Base-by-base conservation (phyloP, 139 green algal species). In the Tetradesmus lagerheimii region DNA sequence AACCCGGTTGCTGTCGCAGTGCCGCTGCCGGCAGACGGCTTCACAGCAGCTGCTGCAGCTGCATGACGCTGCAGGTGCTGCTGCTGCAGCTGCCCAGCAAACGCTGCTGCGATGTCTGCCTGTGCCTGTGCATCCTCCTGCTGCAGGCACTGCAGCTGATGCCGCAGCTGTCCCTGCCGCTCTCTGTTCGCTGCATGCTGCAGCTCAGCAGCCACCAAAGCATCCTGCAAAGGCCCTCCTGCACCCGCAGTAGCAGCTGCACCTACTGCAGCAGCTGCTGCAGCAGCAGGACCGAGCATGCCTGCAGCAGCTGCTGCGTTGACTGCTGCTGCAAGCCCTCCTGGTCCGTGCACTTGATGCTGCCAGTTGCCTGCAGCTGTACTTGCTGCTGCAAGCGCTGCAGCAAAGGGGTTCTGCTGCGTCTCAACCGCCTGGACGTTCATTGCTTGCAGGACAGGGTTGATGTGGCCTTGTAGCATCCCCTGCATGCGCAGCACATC, bases 401-500 rank as follows among this genome's bases (percentile, higher is more conserved):
- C 45, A 25, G 86, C 75, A 41, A 41, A 62, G 8, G 34, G 37
- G 31, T 27, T 50, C 38, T 77, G 80, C 57, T 38, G 35, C 4
- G 43, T 18, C 20, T 8, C 6, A 3, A 25, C 84, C 11, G 43
- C 23, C 43, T 50, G 50, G 3, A 62, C 62, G 34, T 89, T 27
- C 53, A 83, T 84, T 25, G 41, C 64, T 20, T 89, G 88, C 64
- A 78, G 88, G 35, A 79, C n/a, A 34, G 62, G 80, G 80, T n/a
- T 66, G 41, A 87, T 86, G 66, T 86, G 80, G 11, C 41, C 80
- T 20, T 74, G 45, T n/a, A 89, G 74, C 85, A 89, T 83, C 5
- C 74, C 45, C 37, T 83, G 85, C 85, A 89, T 89, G 41, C 45
- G 23, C 43, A 84, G 74, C 41, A 89, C 74, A 16, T 89, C 85